Evolutionary conservation across 148 eudicot species (phyloP).

Genomic region (Nepenthes mirabilis): DNA sequence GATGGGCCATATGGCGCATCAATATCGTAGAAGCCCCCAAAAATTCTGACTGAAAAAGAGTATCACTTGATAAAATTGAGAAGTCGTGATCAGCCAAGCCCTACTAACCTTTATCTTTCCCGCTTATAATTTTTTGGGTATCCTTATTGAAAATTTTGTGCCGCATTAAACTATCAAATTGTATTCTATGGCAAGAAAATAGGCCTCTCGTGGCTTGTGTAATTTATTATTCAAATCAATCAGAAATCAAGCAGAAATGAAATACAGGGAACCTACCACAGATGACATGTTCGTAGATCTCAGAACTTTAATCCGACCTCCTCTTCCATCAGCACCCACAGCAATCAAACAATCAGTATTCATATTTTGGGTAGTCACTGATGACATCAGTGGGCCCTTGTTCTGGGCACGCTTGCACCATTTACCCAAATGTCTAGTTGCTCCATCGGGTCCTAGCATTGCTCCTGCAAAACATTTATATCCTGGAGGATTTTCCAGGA

Average conservation of each 20-base stretch:
- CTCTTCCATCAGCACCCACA: slow-evolving; percentile 89
- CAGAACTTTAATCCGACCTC: slow-evolving; percentile 74
- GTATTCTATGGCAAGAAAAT: background rate
- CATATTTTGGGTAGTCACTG: slow-evolving; percentile 14
- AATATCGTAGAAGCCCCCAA: too few species aligned
- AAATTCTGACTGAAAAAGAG: too few species aligned
- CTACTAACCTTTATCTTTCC: background rate
- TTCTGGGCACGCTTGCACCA: slow-evolving; percentile 77
- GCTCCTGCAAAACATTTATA: slow-evolving; percentile 75
- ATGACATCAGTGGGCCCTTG: slow-evolving; percentile 16
- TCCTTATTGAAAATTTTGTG: too few species aligned
- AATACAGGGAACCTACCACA: slow-evolving; percentile 27
- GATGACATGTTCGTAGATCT: slow-evolving; percentile 36
- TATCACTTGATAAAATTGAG: too few species aligned
- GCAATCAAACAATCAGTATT: slow-evolving; percentile 43
- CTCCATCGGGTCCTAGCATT: slow-evolving; percentile 82
- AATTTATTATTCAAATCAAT: too few species aligned
- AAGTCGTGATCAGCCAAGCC: too few species aligned
- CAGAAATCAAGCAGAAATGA: background rate
- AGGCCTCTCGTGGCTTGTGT: background rate
- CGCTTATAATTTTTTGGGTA: background rate
- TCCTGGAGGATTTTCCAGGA: slow-evolving; percentile 23
- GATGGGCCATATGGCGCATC: too few species aligned
- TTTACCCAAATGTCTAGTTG: slow-evolving; percentile 68
- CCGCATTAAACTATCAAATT: background rate